Evolutionary conservation across 768 basidiomycete genomes (phyloP), one percentile per base, ranked within the genome.

Genomic region (Pleurotus djamor): DNA sequence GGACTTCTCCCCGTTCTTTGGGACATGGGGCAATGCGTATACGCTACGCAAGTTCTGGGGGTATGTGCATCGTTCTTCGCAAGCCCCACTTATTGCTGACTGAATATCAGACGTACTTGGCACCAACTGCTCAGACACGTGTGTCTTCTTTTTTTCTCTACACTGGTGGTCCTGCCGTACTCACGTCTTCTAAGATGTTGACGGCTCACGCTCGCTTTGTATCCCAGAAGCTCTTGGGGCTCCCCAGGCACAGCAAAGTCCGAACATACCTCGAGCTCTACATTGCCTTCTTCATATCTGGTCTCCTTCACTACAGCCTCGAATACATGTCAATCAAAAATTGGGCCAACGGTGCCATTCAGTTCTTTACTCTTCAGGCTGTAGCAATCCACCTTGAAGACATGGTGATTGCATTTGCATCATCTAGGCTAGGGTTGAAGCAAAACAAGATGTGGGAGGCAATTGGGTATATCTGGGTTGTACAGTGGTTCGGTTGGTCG

Each of bases 31-130:
- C 2, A 67, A 74, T 14, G 65, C 71, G 0, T 71, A 69, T 48
- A 70, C 71, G 3, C 14, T 74, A 1, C 65, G 72, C 13, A 67
- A 62, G 34, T 68, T 74, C 52, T 75, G 73, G 75, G 71, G 73
- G 74, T 74, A 59, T 17, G 4, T 50, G 12, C 32, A 13, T 35
- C 3, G 17, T 16, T 45, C 37, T 60, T 41, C 14, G 45, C 10
- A 5, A 13, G 6, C 21, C 17, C 10, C 9, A 32, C 16, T 28
- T 5, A 13, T 10, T 47, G 45, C 32, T 12, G 16, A 32, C 43
- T 55, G 10, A 35, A 38, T 33, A 6, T 48, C 21, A 74, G 72
- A 16, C 65, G 64, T 51, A 66, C 67, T 4, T 73, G 71, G 70
- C 72, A 75, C 57, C 74, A 75, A 48, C 28, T 60, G 1, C 28